These are phyloP conservation scores for Pelargonium cotyledonis DNA, from an alignment of 441 rosid genomes.

Conservation along the genomic window DNA sequence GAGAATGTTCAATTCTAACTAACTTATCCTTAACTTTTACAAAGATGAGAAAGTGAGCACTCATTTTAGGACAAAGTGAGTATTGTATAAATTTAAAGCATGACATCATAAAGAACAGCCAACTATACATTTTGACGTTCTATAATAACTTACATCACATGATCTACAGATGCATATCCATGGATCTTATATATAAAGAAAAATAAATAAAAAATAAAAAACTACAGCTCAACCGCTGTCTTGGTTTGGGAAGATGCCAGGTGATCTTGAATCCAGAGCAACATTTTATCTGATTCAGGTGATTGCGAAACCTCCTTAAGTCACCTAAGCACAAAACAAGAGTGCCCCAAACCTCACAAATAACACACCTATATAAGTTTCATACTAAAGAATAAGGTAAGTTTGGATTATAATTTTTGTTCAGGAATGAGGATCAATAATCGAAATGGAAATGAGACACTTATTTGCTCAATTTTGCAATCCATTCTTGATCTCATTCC, in stretches of 20 bases:
- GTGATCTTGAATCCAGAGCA: neutral
- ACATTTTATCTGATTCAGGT: neutral
- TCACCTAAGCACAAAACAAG: too few relatives aligned
- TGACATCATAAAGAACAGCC: neutral
- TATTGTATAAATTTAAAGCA: neutral
- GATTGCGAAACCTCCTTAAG: neutral
- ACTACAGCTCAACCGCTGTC: neutral
- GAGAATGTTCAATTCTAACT: too few relatives aligned
- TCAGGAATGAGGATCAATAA: too few relatives aligned
- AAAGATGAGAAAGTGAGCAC: too few relatives aligned
- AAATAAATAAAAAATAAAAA: too few relatives aligned
- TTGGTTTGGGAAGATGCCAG: neutral
- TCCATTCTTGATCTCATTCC: too few relatives aligned
- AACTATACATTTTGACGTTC: neutral
- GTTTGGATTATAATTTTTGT: too few relatives aligned
- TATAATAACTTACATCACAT: neutral
- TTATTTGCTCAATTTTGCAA: too few relatives aligned
- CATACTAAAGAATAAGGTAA: too few relatives aligned
- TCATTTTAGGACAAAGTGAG: too few relatives aligned
- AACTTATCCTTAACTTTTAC: too few relatives aligned
- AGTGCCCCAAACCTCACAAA: neutral
- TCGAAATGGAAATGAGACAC: too few relatives aligned
- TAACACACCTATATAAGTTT: neutral
- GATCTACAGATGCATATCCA: neutral
- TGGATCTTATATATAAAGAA: neutral